A percentile compares a stretch with the other conserved stretches of the same genome.
These are phyloP conservation scores for Persicaria tinctoria DNA, from an alignment of 148 eudicot genomes.

Conservation along the genomic window DNA sequence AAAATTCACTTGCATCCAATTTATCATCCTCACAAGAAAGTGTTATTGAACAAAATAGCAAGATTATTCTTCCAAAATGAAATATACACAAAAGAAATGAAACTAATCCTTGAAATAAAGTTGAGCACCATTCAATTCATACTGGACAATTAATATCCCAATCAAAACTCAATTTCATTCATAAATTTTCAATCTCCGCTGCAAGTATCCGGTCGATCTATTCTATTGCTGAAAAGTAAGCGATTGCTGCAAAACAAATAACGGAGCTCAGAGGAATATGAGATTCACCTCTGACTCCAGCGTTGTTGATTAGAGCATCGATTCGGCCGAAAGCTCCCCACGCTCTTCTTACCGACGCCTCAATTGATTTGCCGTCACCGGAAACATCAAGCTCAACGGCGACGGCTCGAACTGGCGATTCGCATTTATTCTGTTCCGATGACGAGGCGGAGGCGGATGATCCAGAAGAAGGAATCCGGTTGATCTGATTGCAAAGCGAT, in stretches of 20 bases:
- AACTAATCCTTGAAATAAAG: no score
- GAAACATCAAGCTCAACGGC: slow-evolving; percentile 55
- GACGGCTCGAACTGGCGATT: slow-evolving; percentile 28
- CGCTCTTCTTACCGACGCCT: slow-evolving; percentile 30
- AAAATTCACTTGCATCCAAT: neutral
- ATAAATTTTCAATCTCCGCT: no score
- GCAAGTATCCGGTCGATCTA: no score
- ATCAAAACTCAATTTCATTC: neutral
- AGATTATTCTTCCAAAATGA: no score
- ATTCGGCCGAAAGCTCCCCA: slow-evolving; percentile 62
- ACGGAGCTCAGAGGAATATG: neutral
- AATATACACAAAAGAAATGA: no score
- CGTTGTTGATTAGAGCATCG: slow-evolving; percentile 59
- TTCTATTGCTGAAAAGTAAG: neutral
- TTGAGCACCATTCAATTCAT: neutral
- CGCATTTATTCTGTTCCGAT: neutral
- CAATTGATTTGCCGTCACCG: slow-evolving; percentile 29
- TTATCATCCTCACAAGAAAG: neutral
- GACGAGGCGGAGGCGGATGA: neutral
- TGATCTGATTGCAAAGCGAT: slow-evolving; percentile 51
- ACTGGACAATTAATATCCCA: no score
- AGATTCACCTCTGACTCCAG: slow-evolving; percentile 45
- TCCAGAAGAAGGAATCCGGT: neutral
- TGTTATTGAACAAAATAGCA: no score
- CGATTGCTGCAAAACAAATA: neutral